Conservation (phyloP, 2,329 filamentous ascomycete genomes). For the Gremmenia infestans region DNA sequence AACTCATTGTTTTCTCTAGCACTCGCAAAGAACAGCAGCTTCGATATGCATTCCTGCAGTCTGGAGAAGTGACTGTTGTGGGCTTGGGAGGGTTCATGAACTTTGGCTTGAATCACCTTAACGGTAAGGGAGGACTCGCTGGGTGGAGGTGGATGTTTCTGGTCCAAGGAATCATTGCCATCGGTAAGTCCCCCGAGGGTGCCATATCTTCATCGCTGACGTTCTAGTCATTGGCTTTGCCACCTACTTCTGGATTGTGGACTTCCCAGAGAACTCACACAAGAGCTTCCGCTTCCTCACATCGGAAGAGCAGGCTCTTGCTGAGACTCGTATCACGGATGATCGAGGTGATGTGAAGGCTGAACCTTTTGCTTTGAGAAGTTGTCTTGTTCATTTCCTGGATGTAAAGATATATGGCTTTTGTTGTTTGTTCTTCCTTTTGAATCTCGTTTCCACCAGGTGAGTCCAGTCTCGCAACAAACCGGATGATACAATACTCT, state of each 20-base stretch:
- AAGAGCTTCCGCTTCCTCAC: conserved; percentile 51
- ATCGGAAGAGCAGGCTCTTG: conserved; percentile 44
- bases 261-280: conserved; percentile 56
- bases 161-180: conserved; percentile 46
- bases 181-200: conserved; percentile 26
- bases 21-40: conserved; percentile 32
- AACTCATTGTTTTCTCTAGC: background rate
- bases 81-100: conserved; percentile 38
- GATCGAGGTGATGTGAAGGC: conserved; percentile 52
- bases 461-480: conserved; percentile 59
- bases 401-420: conserved; percentile 61
- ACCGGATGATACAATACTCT: conserved; percentile 40
- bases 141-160: conserved; percentile 67
- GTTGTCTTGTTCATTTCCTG: conserved; percentile 42
- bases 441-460: conserved; percentile 69
- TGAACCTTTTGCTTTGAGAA: conserved; percentile 54
- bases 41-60: conserved; percentile 63
- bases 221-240: conserved; percentile 47
- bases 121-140: conserved; percentile 46
- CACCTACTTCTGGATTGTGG: conserved; percentile 56
- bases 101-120: conserved; percentile 60
- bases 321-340: conserved; percentile 46
- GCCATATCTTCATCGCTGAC: background rate
- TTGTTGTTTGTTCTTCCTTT: conserved; percentile 58
- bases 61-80: conserved; percentile 59